Base-by-base conservation (phyloP, 371 early-diverging fungal genomes). In the Mucor mucedo region DNA sequence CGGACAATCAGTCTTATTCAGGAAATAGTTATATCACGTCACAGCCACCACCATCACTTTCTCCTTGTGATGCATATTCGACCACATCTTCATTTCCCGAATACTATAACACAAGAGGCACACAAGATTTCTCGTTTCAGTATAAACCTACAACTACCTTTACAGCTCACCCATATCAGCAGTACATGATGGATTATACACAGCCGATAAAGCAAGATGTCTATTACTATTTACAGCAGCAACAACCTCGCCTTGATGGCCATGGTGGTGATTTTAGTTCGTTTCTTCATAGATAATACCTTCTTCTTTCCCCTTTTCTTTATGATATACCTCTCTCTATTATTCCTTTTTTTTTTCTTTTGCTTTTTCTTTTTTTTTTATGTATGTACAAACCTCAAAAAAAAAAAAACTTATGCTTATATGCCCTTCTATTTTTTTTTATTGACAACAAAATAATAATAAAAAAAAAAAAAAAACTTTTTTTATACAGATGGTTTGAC, bases 1-100 rank as follows among this genome's bases (percentile, higher is more conserved):
- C 60, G 30, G 54, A 28, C 21, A 14, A 30, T 55, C 44, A 11
- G 5, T 39, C 52, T 13, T 59, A 47, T 57, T n/a, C 11, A 13
- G 30, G 61, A 35, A 62, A 10, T 29, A 55, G 63, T 53, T 52
- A 44, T 13, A 4, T 16, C 21, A 3, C 30, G 13, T 11, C 35
- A 42, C 32, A 21, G 21, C 53, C 57, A 52, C 58, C 57, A 47
- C 62, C 66, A 2, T 66, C 62, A 14, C 61, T 66, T 14, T 55
- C 66, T 40, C 60, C 66, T 44, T 66, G 66, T 60, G 66, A 66
- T 33, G 59, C 61, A 13, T 66, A 66, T 42, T 66, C 66, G 2
- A 66, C 66, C 3, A 66, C 61, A 2, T 59, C 66, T 47, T 62
- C 62, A 8, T 62, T 45, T 45, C 33, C 62, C 27, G 62, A 62